These are phyloP conservation scores for Gaeumannomyces tritici DNA, from an alignment of 2,329 filamentous ascomycete genomes.

Conservation along the genomic window DNA sequence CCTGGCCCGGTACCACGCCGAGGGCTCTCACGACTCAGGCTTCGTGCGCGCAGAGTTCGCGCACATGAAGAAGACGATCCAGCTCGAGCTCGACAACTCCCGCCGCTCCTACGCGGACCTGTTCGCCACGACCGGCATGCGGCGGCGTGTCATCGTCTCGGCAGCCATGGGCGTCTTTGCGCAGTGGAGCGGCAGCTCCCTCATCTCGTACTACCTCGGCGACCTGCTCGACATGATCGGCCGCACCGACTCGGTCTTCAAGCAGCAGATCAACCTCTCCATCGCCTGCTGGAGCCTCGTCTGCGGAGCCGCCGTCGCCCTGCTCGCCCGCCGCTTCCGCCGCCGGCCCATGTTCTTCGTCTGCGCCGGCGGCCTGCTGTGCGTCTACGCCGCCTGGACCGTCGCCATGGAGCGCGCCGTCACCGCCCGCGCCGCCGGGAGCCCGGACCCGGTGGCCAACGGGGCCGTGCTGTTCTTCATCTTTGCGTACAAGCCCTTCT, in stretches of 20 bases:
- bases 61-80: slow-evolving; percentile 48
- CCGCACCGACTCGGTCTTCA: slow-evolving; percentile 27
- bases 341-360: slow-evolving; percentile 38
- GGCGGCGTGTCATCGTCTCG: slow-evolving; percentile 37
- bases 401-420: slow-evolving; percentile 15
- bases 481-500: slow-evolving; percentile 48
- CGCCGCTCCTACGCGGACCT: slow-evolving; percentile 41
- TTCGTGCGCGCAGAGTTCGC: slow-evolving; percentile 50
- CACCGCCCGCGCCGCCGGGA: background rate
- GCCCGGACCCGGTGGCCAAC: background rate
- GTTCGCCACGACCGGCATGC: slow-evolving; percentile 38
- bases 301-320: slow-evolving; percentile 29
- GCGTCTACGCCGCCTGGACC: slow-evolving; percentile 37
- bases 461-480: slow-evolving; percentile 41
- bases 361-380: slow-evolving; percentile 33
- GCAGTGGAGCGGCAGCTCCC: slow-evolving; percentile 42
- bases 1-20: slow-evolving; percentile 28
- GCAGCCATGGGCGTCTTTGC: slow-evolving; percentile 41
- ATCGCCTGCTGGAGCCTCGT: slow-evolving; percentile 36
- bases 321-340: slow-evolving; percentile 33
- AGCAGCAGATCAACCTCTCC: slow-evolving; percentile 35
- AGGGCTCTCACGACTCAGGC: slow-evolving; percentile 38
- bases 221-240: slow-evolving; percentile 35
- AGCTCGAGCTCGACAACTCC: slow-evolving; percentile 41
- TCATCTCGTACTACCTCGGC: slow-evolving; percentile 40